phyloP scores from a whole-genome alignment of 2,329 filamentous ascomycete genomes.

The Pezicula carpinea region DNA sequence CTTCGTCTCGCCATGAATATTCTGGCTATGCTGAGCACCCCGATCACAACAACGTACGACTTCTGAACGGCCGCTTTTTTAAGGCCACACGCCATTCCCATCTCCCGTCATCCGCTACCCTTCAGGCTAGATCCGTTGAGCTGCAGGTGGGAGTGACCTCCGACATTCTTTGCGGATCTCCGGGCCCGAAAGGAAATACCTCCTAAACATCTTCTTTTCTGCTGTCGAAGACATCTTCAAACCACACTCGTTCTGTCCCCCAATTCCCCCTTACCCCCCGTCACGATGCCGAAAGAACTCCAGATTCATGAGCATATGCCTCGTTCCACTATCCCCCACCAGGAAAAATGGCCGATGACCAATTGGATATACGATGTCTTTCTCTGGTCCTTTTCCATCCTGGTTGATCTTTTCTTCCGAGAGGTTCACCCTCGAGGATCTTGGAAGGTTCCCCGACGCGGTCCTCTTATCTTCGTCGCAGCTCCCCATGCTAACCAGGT shows the following conservation, averaged over 20 bases:
- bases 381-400: constrained; percentile 71
- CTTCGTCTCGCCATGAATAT: no score
- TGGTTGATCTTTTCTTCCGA: constrained; percentile 95
- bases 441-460: constrained; percentile 87
- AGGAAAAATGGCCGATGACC: constrained; percentile 65
- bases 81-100: neutral
- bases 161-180: neutral
- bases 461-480: constrained; percentile 90
- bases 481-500: constrained; percentile 96
- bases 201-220: neutral
- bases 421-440: constrained; percentile 93
- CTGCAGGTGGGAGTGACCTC: neutral
- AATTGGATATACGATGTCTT: constrained; percentile 74
- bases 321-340: constrained; percentile 25
- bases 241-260: neutral
- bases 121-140: constrained; percentile 1
- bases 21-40: no score
- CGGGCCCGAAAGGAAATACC: neutral
- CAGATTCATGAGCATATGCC: constrained; percentile 19
- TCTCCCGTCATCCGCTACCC: neutral
- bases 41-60: neutral
- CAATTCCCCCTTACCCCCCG: neutral
- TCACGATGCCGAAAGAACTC: constrained; percentile 14
- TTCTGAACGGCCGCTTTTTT: neutral
- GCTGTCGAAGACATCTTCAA: no score